These are phyloP conservation scores for Trichoderma guizhouense DNA, from an alignment of 2,329 filamentous ascomycete species.

Conservation along the genomic window DNA sequence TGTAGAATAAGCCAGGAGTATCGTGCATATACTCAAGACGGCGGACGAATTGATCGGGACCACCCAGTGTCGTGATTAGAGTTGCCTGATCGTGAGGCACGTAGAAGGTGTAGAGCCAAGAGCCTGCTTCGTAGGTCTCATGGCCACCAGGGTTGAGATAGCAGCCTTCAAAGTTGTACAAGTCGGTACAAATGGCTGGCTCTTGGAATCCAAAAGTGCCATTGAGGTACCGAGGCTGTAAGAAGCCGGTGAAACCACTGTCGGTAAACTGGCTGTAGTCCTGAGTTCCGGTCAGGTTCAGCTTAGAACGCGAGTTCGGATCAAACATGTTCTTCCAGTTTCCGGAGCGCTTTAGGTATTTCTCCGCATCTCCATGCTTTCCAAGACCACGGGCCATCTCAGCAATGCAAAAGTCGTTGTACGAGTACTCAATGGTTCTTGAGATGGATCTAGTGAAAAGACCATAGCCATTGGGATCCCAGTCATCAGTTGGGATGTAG, in stretches of 20 bases:
- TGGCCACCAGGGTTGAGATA: conserved; percentile 28
- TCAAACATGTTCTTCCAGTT: conserved; percentile 71
- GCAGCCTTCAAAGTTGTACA: conserved; percentile 45
- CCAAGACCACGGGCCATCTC: conserved; percentile 58
- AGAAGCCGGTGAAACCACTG: conserved; percentile 52
- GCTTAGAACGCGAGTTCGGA: conserved; percentile 26
- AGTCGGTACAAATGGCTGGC: conserved; percentile 41
- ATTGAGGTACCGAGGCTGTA: conserved; percentile 65
- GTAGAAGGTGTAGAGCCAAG: conserved; percentile 69
- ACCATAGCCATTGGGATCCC: conserved; percentile 60
- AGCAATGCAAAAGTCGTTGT: conserved; percentile 72
- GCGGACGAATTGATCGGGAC: conserved; percentile 51
- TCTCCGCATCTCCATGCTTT: conserved; percentile 48
- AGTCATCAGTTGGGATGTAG: conserved; percentile 70
- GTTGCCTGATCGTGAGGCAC: conserved; percentile 46
- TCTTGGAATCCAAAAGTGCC: conserved; percentile 66
- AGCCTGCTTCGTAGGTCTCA: conserved; percentile 64
- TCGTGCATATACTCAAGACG: conserved; percentile 64
- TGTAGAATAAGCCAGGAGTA: conserved; percentile 59
- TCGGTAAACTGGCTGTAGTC: conserved; percentile 47
- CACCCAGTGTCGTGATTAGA: conserved; percentile 56
- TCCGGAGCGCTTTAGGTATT: conserved; percentile 58
- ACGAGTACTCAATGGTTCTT: conserved; percentile 74
- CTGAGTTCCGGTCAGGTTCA: conserved; percentile 40
- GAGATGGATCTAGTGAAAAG: conserved; percentile 67